These are phyloP conservation scores for Coemansia sp. DNA, from an alignment of 192 early-diverging fungal genomes.

Conservation along the genomic window DNA sequence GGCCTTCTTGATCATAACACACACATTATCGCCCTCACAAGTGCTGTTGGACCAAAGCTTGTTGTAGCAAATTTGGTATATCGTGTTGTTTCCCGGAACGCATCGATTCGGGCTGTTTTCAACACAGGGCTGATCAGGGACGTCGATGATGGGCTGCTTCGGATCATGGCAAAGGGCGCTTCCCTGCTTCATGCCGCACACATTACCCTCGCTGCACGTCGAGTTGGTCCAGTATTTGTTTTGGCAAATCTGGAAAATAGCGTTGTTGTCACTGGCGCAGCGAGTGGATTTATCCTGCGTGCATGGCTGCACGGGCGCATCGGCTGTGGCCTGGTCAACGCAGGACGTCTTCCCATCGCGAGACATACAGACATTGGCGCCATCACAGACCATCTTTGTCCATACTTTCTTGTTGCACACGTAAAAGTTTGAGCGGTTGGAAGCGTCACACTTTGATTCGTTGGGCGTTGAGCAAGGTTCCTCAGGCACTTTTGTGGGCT, in stretches of 20 bases:
- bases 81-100: constrained; percentile 13
- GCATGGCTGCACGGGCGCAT: constrained; percentile 34
- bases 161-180: constrained; percentile 41
- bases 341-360: constrained; percentile 30
- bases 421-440: constrained; percentile 25
- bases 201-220: constrained; percentile 26
- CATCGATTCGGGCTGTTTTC: constrained; percentile 22
- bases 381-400: constrained; percentile 42
- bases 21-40: constrained; percentile 31
- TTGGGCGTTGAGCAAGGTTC: constrained; percentile 30
- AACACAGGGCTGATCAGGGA: constrained; percentile 37
- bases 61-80: constrained; percentile 42
- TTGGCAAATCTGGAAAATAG: constrained; percentile 36
- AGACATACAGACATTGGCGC: constrained; percentile 33
- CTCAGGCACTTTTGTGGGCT: neutral
- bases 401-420: constrained; percentile 35
- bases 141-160: constrained; percentile 24
- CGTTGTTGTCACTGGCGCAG: constrained; percentile 25
- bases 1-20: constrained; percentile 21
- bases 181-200: constrained; percentile 37
- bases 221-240: constrained; percentile 50
- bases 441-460: constrained; percentile 36
- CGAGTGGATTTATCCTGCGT: constrained; percentile 19
- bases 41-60: constrained; percentile 41
- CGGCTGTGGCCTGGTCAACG: constrained; percentile 28